Evolutionary conservation across 768 basidiomycete species (phyloP), one percentile per base, ranked within the genome.

Genomic region (Lactarius sp.): DNA sequence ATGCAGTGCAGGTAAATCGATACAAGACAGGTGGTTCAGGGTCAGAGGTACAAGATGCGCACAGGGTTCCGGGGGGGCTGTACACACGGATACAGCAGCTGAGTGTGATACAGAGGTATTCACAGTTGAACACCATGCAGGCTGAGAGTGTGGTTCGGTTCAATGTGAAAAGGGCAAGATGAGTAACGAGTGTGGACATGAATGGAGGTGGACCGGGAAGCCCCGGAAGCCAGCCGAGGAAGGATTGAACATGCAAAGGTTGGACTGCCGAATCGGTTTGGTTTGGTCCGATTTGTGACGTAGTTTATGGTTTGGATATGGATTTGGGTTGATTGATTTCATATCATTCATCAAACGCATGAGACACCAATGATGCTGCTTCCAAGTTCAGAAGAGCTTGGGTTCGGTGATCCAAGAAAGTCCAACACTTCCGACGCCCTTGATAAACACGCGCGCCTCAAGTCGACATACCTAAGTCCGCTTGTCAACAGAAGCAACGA

Each of bases 381-480:
- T 52, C 56, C 61, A 8, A 55, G 54, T 37, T 65, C 47, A 68
- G 65, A 68, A 68, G 34, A 66, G 60, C 18, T 57, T 53, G 13
- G 54, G 54, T 57, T 63, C 65, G 9, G 52, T 58, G 52, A 64
- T 50, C 66, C 61, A 68, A 49, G 68, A 68, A 52, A 68, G 62
- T 10, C 37, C 66, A 42, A 68, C 68, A 57, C 62, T 64, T 41
- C 68, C 68, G 14, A 63, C 68, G 12, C 56, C 68, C 2, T 61
- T 58, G 52, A 68, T 68, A 36, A 49, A 61, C 7, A 67, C 68
- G 18, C 64, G 68, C 55, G 68, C 62, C 59, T 68, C 66, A 49
- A 67, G 56, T 56, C 66, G 66, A 59, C 68, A 68, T 52, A 67
- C 66, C 66, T 67, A 66, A 52, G 41, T 56, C 59, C 64, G 64